These are phyloP conservation scores for Verticillium klebahnii DNA, from an alignment of 2,329 filamentous ascomycete genomes.

Conservation along the genomic window DNA sequence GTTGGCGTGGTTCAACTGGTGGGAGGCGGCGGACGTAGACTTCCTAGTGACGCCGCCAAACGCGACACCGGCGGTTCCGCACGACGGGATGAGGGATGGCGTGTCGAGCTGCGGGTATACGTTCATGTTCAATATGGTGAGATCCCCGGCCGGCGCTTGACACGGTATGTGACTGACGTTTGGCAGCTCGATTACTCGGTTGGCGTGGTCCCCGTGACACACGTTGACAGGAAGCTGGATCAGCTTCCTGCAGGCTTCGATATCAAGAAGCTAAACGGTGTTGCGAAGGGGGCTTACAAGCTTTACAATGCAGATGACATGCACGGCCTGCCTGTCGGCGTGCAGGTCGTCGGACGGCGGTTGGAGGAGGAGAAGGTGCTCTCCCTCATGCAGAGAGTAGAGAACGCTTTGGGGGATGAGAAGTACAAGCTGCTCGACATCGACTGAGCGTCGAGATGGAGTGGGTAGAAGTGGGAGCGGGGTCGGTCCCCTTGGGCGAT, in stretches of 20 bases:
- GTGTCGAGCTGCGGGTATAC: slow-evolving; percentile 88
- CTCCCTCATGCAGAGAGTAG: slow-evolving; percentile 72
- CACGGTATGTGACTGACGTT: neutral
- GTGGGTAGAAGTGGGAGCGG: neutral
- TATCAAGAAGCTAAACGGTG: slow-evolving; percentile 65
- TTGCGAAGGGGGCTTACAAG: slow-evolving; percentile 79
- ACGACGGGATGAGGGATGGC: slow-evolving; percentile 80
- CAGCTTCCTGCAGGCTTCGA: slow-evolving; percentile 58
- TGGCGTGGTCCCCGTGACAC: slow-evolving; percentile 79
- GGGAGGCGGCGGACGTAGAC: slow-evolving; percentile 68
- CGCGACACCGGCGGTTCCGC: slow-evolving; percentile 83
- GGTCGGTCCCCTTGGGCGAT: neutral
- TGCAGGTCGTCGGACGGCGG: slow-evolving; percentile 76
- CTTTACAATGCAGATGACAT: slow-evolving; percentile 78
- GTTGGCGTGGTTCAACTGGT: slow-evolving; percentile 78
- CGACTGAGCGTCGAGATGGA: slow-evolving; percentile 24
- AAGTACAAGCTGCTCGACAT: slow-evolving; percentile 48
- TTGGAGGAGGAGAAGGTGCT: slow-evolving; percentile 87
- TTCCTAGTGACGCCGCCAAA: slow-evolving; percentile 82
- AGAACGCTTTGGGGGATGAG: slow-evolving; percentile 62
- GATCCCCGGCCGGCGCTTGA: slow-evolving; percentile 19
- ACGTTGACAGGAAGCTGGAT: slow-evolving; percentile 69
- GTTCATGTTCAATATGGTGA: slow-evolving; percentile 83
- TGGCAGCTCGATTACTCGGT: slow-evolving; percentile 74
- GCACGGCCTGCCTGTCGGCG: slow-evolving; percentile 81